phyloP scores from a whole-genome alignment of 78 protist species.

The Goniomonas avonlea region DNA sequence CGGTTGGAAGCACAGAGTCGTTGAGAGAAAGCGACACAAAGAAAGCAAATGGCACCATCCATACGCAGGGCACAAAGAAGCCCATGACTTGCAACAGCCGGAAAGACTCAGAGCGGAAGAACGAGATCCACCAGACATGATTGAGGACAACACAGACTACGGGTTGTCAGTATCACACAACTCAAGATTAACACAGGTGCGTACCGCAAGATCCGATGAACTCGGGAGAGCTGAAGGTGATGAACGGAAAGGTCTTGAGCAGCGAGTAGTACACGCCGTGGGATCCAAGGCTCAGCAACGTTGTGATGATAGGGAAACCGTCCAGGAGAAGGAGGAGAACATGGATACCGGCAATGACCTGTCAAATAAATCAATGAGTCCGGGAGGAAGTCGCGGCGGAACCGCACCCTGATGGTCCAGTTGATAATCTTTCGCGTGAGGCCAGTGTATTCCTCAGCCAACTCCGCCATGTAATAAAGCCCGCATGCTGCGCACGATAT shows the following conservation, averaged over 20 bases:
- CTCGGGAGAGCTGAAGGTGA: not conserved
- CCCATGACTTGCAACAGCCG: not conserved
- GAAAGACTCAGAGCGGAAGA: not conserved
- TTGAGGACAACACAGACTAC: not conserved
- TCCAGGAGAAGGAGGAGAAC: slow-evolving; percentile 7
- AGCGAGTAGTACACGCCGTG: slow-evolving; percentile 5
- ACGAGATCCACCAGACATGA: slow-evolving; percentile 5
- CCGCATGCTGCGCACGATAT: too few species aligned
- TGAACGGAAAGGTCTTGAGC: slow-evolving; percentile 1
- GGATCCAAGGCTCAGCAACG: not conserved
- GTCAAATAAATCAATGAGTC: too few species aligned
- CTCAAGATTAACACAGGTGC: not conserved
- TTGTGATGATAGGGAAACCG: slow-evolving; percentile 17
- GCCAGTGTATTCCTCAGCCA: slow-evolving; percentile 17
- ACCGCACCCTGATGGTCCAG: not conserved
- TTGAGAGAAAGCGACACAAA: slow-evolving; percentile 18
- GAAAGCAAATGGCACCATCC: slow-evolving; percentile 26
- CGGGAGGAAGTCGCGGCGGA: too few species aligned
- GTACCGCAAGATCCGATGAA: slow-evolving; percentile 19
- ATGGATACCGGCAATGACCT: not conserved
- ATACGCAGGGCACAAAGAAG: slow-evolving; percentile 8
- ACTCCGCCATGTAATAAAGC: slow-evolving; percentile 10
- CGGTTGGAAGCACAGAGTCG: not conserved
- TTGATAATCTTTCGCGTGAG: not conserved
- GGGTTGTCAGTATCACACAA: not conserved